Evolutionary conservation across 1,284 basidiomycete genomes (phyloP).

Genomic region (Vanrija sp.): DNA sequence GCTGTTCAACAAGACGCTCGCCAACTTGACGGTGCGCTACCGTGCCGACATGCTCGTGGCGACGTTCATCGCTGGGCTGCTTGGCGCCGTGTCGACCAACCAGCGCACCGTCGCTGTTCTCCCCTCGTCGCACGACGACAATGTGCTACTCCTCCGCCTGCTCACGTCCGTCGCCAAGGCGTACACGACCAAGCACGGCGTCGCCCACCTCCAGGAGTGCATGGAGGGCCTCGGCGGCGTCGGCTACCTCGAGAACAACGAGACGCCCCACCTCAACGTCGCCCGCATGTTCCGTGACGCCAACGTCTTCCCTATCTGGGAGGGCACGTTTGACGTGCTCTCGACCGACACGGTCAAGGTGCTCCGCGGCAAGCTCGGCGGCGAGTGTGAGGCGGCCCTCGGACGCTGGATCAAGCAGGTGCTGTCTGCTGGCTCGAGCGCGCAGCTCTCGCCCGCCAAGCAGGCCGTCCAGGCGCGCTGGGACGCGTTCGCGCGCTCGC

Average conservation of each 20-base stretch:
- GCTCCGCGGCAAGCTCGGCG: slow-evolving; percentile 6
- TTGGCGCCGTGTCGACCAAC: slow-evolving; percentile 56
- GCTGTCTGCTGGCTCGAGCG: not conserved
- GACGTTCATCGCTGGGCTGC: slow-evolving; percentile 58
- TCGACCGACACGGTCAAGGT: slow-evolving; percentile 20
- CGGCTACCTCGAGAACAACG: slow-evolving; percentile 72
- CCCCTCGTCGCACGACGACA: slow-evolving; percentile 39
- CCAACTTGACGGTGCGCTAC: slow-evolving; percentile 59
- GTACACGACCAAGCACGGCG: slow-evolving; percentile 63
- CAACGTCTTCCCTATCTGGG: slow-evolving; percentile 76
- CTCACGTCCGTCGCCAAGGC: slow-evolving; percentile 69
- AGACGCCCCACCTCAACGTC: slow-evolving; percentile 51
- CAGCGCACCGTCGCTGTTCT: slow-evolving; percentile 3
- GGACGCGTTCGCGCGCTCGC: not conserved
- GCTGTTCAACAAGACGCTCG: slow-evolving; percentile 59
- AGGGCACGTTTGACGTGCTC: slow-evolving; percentile 56
- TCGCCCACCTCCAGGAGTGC: slow-evolving; percentile 71
- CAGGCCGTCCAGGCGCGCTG: too few species aligned
- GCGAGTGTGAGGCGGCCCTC: not conserved
- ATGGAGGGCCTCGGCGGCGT: slow-evolving; percentile 71
- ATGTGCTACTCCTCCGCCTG: slow-evolving; percentile 59
- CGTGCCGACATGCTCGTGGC: slow-evolving; percentile 62
- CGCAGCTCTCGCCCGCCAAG: too few species aligned
- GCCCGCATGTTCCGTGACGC: slow-evolving; percentile 57
- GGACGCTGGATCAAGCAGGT: not conserved